phyloP scores from a whole-genome alignment of 2,329 filamentous ascomycete genomes.

The Ophiostoma ips region DNA sequence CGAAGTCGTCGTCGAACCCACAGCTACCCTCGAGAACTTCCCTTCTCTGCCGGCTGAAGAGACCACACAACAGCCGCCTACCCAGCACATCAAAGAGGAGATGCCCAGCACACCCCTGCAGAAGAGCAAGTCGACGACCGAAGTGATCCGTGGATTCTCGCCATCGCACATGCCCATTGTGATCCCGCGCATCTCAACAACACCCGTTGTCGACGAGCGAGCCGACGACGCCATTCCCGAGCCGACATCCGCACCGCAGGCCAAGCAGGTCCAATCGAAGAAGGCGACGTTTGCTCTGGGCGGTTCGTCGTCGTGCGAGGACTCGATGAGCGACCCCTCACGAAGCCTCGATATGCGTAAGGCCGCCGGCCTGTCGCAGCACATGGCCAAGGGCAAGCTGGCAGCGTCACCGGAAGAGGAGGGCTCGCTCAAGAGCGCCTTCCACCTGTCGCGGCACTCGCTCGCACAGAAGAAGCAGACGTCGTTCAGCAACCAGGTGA shows the following conservation, averaged over 20 bases:
- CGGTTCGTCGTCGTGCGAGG: conserved; percentile 66
- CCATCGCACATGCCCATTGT: conserved; percentile 48
- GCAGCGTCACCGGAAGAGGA: conserved; percentile 44
- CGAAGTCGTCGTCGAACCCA: background rate
- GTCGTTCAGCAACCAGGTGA: conserved; percentile 67
- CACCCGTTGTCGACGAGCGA: background rate
- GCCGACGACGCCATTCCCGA: conserved; percentile 41
- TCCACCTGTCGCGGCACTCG: conserved; percentile 31
- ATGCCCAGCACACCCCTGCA: background rate
- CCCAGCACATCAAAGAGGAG: background rate
- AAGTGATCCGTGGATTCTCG: conserved; percentile 72
- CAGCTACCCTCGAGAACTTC: background rate
- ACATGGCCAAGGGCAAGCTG: conserved; percentile 19
- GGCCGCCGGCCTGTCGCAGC: conserved; percentile 21
- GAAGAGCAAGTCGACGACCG: conserved; percentile 29
- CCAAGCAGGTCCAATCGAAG: conserved; percentile 56
- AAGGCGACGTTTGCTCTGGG: conserved; percentile 61
- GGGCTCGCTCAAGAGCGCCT: conserved; percentile 51
- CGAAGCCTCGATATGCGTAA: conserved; percentile 33
- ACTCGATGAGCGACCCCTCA: conserved; percentile 51
- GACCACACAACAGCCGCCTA: background rate
- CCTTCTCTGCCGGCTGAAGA: background rate
- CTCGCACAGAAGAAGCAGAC: conserved; percentile 56
- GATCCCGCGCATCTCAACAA: conserved; percentile 25
- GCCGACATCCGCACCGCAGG: conserved; percentile 37